These are phyloP conservation scores for Termitomyces heimii DNA, from an alignment of 768 basidiomycete genomes.

Conservation along the genomic window DNA sequence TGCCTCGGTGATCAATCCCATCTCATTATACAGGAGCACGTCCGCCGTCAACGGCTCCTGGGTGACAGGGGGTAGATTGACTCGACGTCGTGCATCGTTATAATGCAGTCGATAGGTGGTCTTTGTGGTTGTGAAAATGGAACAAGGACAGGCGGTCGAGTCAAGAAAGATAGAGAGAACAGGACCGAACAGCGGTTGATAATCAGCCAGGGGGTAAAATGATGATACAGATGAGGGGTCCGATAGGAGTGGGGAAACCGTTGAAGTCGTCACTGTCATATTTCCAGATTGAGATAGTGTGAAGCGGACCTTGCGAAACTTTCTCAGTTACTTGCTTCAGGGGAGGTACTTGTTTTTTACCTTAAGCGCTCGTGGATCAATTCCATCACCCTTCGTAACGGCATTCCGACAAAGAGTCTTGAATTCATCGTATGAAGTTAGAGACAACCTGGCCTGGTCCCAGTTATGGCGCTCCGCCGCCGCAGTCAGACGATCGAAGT, in stretches of 20 bases:
- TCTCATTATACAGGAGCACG: slow-evolving; percentile 57
- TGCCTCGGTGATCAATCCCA: slow-evolving; percentile 51
- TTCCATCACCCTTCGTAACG: slow-evolving; percentile 22
- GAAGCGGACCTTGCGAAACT: slow-evolving; percentile 45
- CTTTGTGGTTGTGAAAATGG: slow-evolving; percentile 62
- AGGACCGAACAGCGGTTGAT: slow-evolving; percentile 16
- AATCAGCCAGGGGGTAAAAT: slow-evolving; percentile 27
- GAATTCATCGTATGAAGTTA: slow-evolving; percentile 33
- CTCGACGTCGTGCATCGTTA: slow-evolving; percentile 55
- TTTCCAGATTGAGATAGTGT: slow-evolving; percentile 33
- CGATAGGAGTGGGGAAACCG: slow-evolving; percentile 23
- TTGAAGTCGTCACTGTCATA: slow-evolving; percentile 27
- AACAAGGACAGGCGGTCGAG: slow-evolving; percentile 41
- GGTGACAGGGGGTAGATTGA: slow-evolving; percentile 33
- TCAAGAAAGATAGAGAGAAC: slow-evolving; percentile 51
- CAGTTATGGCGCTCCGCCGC: slow-evolving; percentile 50
- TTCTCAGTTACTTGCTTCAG: slow-evolving; percentile 4
- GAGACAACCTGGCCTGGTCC: slow-evolving; percentile 26
- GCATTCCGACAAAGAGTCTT: slow-evolving; percentile 39
- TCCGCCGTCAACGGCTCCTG: slow-evolving; percentile 34
- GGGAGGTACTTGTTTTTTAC: slow-evolving; percentile 11
- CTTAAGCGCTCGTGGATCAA: slow-evolving; percentile 23
- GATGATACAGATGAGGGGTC: slow-evolving; percentile 35
- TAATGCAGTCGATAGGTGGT: slow-evolving; percentile 62
- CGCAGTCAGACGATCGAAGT: slow-evolving; percentile 51